Evolutionary conservation across 2,329 filamentous ascomycete species (phyloP), one percentile per base, ranked within the genome.

Genomic region (Thelonectria rubi): DNA sequence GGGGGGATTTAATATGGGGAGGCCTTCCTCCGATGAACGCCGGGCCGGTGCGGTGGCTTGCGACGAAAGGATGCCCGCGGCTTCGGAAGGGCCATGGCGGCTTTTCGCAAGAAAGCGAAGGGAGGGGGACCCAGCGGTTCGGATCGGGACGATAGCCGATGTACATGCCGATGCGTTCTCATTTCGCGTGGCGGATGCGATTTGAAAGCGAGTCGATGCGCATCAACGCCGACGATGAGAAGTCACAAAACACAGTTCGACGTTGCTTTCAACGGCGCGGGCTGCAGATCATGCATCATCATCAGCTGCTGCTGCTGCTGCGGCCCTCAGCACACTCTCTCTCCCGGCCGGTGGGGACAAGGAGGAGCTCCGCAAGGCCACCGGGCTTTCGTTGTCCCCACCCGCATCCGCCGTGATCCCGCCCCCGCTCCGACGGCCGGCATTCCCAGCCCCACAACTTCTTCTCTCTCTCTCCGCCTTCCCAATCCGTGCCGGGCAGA

Each of bases 361-460:
- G 7, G 14, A 51, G 42, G 47, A 48, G 51, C 52, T 55, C 58
- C 58, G 58, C 52, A 21, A 32, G 46, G 58, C 24, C 34, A 24
- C 24, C 30, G 47, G 42, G 47, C 7, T 53, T 53, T 30, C 30
- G 58, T 47, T 40, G 21, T 24, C 42, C 47, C 47, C 52, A 21
- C 47, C 58, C 52, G 40, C 51, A 40, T 21, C 43, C 53, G 43
- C 30, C 42, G 26, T 34, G 46, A 11, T 12, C 55, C 62, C 60
- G 47, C 30, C 54, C 56, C 61, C 67, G 56, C 68, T 65, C 68
- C 67, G 68, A 70, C 62, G 59, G 64, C 67, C 68, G 67, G 67
- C 49, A 51, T 42, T 58, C 49, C 58, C 54, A 32, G 10, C 42
- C 42, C 15, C 37, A 57, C 10, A 14, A 24, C n/a, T n/a, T n/a